Percentiles rank a stretch among this genome's conserved stretches.
Conservation (phyloP, 2,329 filamentous ascomycete species). For the Helicocarpus griseus region DNA sequence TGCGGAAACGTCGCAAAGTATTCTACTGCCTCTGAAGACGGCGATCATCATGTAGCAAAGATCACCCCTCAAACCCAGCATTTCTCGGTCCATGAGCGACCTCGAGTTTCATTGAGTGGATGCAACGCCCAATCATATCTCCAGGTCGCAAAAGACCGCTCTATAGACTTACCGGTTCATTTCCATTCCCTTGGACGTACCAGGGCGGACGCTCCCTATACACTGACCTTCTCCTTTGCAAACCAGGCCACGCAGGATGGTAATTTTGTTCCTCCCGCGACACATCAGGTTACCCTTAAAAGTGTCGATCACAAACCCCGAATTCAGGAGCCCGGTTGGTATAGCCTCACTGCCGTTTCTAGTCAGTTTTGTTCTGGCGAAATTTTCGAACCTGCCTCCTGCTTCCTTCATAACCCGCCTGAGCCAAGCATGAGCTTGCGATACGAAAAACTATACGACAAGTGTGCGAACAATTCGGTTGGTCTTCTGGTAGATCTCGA, state of each 20-base stretch:
- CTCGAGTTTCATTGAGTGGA: constrained; percentile 58
- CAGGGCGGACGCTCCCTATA: constrained; percentile 56
- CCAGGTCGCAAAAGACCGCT: constrained; percentile 67
- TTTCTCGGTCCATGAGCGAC: constrained; percentile 80
- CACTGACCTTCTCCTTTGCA: constrained; percentile 72
- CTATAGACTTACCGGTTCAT: constrained; percentile 58
- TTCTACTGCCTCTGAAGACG: constrained; percentile 51
- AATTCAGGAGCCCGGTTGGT: constrained; percentile 72
- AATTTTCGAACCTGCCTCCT: constrained; percentile 88
- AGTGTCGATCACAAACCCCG: constrained; percentile 52
- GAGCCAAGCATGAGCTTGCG: constrained; percentile 68
- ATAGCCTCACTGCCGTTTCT: constrained; percentile 69
- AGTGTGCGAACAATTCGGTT: constrained; percentile 88
- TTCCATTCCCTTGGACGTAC: constrained; percentile 55
- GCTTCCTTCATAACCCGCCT: constrained; percentile 79
- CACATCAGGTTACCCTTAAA: constrained; percentile 47
- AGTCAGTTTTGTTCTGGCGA: constrained; percentile 79
- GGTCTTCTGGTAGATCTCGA: constrained; percentile 83
- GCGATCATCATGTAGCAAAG: constrained; percentile 50
- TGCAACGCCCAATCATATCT: constrained; percentile 75
- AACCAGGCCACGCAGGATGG: constrained; percentile 65
- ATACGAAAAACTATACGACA: constrained; percentile 78
- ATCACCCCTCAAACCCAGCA: constrained; percentile 59
- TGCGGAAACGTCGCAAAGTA: constrained; percentile 82
- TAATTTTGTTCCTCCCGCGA: constrained; percentile 47